Conservation (phyloP, 495 filamentous ascomycete genomes). For the Letharia lupina region DNA sequence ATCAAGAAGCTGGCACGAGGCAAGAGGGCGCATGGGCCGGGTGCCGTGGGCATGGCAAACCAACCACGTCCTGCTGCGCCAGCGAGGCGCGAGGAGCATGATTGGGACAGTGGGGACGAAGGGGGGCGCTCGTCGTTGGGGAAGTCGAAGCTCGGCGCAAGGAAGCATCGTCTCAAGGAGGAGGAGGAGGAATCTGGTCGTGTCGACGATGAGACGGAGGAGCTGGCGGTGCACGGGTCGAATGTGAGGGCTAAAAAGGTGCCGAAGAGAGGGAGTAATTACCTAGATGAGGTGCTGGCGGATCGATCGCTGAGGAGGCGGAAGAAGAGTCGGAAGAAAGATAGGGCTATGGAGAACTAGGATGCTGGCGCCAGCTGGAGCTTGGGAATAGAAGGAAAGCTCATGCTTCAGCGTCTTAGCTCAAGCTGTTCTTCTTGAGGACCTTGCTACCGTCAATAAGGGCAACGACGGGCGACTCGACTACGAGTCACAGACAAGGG, state of each 20-base stretch:
- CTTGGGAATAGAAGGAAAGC: no score
- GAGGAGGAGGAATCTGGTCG: slow-evolving; percentile 11
- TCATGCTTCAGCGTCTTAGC: no score
- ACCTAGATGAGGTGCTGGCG: slow-evolving; percentile 44
- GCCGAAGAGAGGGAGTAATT: slow-evolving; percentile 27
- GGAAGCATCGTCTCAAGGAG: not conserved
- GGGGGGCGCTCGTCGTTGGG: slow-evolving; percentile 51
- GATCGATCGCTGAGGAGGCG: slow-evolving; percentile 44
- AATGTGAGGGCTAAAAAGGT: slow-evolving; percentile 7
- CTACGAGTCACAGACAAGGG: not conserved
- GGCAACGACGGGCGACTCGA: not conserved
- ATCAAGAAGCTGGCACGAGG: no score
- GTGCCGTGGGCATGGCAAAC: slow-evolving; percentile 18
- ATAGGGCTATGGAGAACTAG: not conserved
- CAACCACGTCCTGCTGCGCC: slow-evolving; percentile 8
- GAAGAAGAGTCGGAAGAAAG: slow-evolving; percentile 34
- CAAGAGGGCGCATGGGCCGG: slow-evolving; percentile 31
- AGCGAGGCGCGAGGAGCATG: slow-evolving; percentile 1
- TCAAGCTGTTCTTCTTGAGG: no score
- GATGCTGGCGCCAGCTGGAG: no score
- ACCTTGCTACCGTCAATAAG: no score
- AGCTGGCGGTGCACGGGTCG: not conserved
- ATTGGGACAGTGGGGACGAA: slow-evolving; percentile 36
- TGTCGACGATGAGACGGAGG: slow-evolving; percentile 7
- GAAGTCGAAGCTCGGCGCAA: slow-evolving; percentile 25